A percentile compares a stretch with the other conserved stretches of the same genome.
phyloP scores from a whole-genome alignment of 2,329 filamentous ascomycete genomes.

The Coniochaeta prunicola region DNA sequence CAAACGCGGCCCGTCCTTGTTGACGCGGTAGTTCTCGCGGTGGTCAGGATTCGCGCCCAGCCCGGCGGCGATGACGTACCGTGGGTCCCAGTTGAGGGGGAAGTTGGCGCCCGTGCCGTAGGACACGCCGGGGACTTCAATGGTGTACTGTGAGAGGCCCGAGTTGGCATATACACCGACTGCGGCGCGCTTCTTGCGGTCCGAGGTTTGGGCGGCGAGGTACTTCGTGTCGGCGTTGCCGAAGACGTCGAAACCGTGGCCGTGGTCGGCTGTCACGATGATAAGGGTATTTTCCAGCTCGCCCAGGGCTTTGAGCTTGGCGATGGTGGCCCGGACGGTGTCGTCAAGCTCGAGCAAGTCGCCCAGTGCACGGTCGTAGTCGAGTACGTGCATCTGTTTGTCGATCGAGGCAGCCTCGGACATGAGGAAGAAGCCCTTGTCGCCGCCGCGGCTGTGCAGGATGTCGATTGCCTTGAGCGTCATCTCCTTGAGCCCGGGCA shows the following conservation, averaged over 20 bases:
- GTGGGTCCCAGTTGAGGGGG: conserved; percentile 77
- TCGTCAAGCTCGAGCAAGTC: conserved; percentile 83
- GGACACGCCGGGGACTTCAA: conserved; percentile 47
- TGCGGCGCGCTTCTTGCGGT: conserved; percentile 68
- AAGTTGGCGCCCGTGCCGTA: conserved; percentile 72
- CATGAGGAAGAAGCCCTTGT: conserved; percentile 82
- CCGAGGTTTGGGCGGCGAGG: conserved; percentile 54
- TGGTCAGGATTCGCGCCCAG: conserved; percentile 66
- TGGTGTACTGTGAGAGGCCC: conserved; percentile 68
- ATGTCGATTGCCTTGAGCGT: conserved; percentile 80
- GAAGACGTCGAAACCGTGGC: conserved; percentile 79
- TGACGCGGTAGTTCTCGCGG: conserved; percentile 69
- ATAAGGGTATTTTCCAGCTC: conserved; percentile 70
- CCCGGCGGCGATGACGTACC: conserved; percentile 72
- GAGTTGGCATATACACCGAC: conserved; percentile 68
- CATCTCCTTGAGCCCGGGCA: conserved; percentile 84
- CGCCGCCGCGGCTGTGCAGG: conserved; percentile 56
- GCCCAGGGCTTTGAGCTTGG: conserved; percentile 57
- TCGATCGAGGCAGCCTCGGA: conserved; percentile 78
- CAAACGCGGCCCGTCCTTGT: conserved; percentile 55
- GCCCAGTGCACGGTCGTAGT: conserved; percentile 79
- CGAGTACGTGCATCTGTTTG: conserved; percentile 82
- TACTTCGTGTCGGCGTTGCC: conserved; percentile 77
- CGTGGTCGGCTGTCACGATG: conserved; percentile 80
- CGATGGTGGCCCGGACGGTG: conserved; percentile 68